Base-by-base conservation (phyloP, 1,139 yeast species). In the Pichia sp. region DNA sequence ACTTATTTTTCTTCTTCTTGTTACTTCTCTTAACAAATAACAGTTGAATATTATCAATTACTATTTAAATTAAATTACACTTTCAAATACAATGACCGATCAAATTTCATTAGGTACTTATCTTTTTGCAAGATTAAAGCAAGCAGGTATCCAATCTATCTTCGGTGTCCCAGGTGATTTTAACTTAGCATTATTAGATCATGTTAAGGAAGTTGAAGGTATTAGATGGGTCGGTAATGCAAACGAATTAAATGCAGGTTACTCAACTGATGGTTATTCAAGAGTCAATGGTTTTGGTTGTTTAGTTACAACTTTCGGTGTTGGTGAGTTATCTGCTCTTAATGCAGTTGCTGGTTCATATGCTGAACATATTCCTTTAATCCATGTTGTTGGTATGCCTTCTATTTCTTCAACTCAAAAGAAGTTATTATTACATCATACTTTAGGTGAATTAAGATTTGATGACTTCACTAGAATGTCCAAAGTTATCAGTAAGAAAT, bases 131-230 rank as follows among this genome's bases (percentile, higher is more conserved):
- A 75, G 85, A 71, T 72, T 83, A 56, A 70, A 70, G 62, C 84
- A 83, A 67, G 70, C 81, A 49, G 80, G 80, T 33, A 77, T 84
- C 56, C 73, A 76, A 58, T 84, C 93, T 63, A 74, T 85, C 62
- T 83, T 85, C 59, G 93, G 93, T 53, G 85, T 85, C 42, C 93
- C 93, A 13, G 90, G 89, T 58, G 93, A 85, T 66, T 85, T 84
- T 77, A 86, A 85, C 69, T 73, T 86, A 60, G 72, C 83, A 14
- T 70, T 86, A 46, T 73, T 85, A 49, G 93, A 85, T 64, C 80
- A 81, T 64, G 72, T 85, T 59, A 77, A 81, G 60, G 79, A 79
- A 53, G 86, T 81, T 31, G 76, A 77, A 5, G 81, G 76, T 16
- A 64, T 82, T 63, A 73, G 75, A 64, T 83, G 89, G 89, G 81